Evolutionary conservation across 805 yeast species (phyloP).

Genomic region (Brettanomyces custersianus): DNA sequence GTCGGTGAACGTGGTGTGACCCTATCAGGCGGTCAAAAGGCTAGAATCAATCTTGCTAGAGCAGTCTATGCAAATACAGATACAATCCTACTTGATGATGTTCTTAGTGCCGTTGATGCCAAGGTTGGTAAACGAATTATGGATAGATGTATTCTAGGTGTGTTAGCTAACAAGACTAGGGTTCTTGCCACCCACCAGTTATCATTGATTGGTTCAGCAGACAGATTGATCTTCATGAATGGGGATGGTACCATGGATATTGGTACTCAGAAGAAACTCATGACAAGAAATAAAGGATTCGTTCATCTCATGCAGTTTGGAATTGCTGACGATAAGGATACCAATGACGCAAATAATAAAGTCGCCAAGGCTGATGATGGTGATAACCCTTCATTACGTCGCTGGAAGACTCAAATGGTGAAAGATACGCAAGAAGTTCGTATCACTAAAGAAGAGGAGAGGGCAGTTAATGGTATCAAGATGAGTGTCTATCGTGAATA

Average conservation of each 20-base stretch:
- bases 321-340: constrained; percentile 22
- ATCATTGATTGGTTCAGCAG: constrained; percentile 60
- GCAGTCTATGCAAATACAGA: constrained; percentile 59
- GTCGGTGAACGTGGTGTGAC: constrained; percentile 85
- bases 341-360: constrained; percentile 16
- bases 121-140: constrained; percentile 54
- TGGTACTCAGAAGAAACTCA: constrained; percentile 53
- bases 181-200: constrained; percentile 80
- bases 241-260: constrained; percentile 53
- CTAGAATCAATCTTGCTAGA: constrained; percentile 61
- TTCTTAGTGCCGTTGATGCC: constrained; percentile 65
- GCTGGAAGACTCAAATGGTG: constrained; percentile 9
- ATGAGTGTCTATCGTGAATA: constrained; percentile 42
- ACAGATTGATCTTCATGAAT: constrained; percentile 57
- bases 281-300: constrained; percentile 28
- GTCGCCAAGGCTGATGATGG: constrained; percentile 12
- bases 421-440: constrained; percentile 24
- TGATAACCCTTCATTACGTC: constrained; percentile 8
- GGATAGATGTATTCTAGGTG: constrained; percentile 52
- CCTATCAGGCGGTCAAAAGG: constrained; percentile 85
- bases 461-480: constrained; percentile 48
- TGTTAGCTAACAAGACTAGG: constrained; percentile 52
- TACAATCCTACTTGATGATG: constrained; percentile 53
- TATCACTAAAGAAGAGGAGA: constrained; percentile 41
- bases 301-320: constrained; percentile 31